phyloP scores from a whole-genome alignment of 208 protist genomes.

The Leishmania gerbilli region DNA sequence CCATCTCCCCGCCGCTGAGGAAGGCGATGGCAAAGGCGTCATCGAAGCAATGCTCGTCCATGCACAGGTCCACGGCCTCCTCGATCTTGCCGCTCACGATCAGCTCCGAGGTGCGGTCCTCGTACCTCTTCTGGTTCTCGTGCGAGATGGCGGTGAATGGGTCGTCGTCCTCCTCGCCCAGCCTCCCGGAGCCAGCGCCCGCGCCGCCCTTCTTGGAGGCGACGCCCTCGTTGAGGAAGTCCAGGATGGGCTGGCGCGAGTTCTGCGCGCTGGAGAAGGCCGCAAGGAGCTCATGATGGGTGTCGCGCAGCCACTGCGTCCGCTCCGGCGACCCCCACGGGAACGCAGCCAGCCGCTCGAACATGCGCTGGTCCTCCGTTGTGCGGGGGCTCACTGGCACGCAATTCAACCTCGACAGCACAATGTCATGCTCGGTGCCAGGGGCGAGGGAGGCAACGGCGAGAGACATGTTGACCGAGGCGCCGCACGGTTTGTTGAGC shows the following conservation, averaged over 20 bases:
- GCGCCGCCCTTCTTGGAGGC: background rate
- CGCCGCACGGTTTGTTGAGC: conserved; percentile 63
- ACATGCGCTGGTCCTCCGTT: conserved; percentile 29
- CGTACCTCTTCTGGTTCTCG: conserved; percentile 60
- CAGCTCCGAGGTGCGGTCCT: conserved; percentile 61
- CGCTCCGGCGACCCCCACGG: conserved; percentile 50
- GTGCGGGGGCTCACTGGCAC: conserved; percentile 38
- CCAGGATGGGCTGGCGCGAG: conserved; percentile 66
- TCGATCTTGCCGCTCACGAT: conserved; percentile 66
- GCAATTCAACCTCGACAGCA: conserved; percentile 18
- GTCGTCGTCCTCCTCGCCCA: conserved; percentile 51
- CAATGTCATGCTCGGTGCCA: conserved; percentile 36
- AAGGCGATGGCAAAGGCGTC: conserved; percentile 83
- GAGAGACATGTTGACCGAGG: conserved; percentile 62
- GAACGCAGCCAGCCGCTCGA: conserved; percentile 30
- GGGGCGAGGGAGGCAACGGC: conserved; percentile 53
- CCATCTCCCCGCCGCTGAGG: conserved; percentile 59
- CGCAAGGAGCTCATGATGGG: conserved; percentile 57
- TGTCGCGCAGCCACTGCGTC: conserved; percentile 55
- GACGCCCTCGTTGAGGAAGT: conserved; percentile 41
- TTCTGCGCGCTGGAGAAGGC: conserved; percentile 57
- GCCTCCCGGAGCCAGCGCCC: conserved; percentile 8
- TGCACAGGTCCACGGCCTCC: conserved; percentile 77
- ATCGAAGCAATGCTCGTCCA: conserved; percentile 58
- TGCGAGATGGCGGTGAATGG: conserved; percentile 67